A percentile compares a stretch with the other conserved stretches of the same genome.
Conservation (phyloP, 2,329 filamentous ascomycete species). For the Leptographium flavum region DNA sequence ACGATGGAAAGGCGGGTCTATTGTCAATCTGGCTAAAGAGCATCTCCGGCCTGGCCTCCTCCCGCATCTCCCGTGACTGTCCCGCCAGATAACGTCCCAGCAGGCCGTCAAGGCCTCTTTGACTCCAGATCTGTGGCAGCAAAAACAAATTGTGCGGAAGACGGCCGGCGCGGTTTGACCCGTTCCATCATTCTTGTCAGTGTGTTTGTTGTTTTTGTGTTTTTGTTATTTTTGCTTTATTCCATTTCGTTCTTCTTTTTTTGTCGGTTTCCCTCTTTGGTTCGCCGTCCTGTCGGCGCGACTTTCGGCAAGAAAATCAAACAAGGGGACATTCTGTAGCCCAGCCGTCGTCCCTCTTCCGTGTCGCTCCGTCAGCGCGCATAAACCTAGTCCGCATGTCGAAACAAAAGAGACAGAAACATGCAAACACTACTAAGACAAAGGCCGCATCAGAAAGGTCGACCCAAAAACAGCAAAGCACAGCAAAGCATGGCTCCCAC, state of each 20-base stretch:
- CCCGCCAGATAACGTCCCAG: no score
- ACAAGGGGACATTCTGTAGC: neutral
- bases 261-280: neutral
- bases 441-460: no score
- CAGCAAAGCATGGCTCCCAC: constrained; percentile 9
- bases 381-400: no score
- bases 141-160: no score
- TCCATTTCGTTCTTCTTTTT: neutral
- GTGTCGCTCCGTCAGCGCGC: neutral
- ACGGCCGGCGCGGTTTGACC: neutral
- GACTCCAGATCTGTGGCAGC: no score
- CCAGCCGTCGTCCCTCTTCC: neutral
- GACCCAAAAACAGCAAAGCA: constrained; percentile 8
- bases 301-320: neutral
- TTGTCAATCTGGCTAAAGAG: neutral
- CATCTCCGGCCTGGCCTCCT: neutral
- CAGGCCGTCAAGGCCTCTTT: no score
- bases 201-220: neutral
- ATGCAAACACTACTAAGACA: no score
- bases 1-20: neutral
- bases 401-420: neutral
- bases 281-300: neutral
- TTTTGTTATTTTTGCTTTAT: neutral
- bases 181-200: neutral
- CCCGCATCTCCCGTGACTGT: neutral